phyloP scores from a whole-genome alignment of 176 grass and related monocot genomes.

The Rhynchospora breviuscula region DNA sequence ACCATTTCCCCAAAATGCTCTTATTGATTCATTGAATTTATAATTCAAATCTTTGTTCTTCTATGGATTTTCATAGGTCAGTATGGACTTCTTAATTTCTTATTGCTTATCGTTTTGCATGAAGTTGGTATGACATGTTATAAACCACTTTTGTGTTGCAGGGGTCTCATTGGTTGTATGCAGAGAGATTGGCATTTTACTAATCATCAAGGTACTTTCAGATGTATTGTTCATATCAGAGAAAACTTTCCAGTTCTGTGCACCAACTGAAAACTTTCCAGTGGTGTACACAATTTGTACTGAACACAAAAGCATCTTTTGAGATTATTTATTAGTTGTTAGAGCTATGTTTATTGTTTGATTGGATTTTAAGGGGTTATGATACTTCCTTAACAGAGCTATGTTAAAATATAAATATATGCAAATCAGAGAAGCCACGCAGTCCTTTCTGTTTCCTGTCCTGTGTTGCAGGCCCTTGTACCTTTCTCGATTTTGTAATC shows the following conservation, averaged over 20 bases:
- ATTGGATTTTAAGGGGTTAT: not conserved
- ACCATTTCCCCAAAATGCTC: slow-evolving; percentile 5
- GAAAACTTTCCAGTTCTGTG: not conserved
- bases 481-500: slow-evolving; percentile 59
- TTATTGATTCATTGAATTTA: slow-evolving; percentile 13
- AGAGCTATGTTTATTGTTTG: not conserved
- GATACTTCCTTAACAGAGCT: not conserved
- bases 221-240: not conserved
- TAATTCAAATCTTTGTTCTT: slow-evolving; percentile 33
- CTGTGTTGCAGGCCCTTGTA: slow-evolving; percentile 49
- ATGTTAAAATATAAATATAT: not conserved
- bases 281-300: not conserved
- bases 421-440: not conserved
- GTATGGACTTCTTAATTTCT: not conserved
- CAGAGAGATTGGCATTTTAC: slow-evolving; percentile 50
- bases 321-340: not conserved
- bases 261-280: not conserved
- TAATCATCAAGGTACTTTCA: slow-evolving; percentile 33
- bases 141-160: slow-evolving; percentile 27
- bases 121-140: slow-evolving; percentile 6
- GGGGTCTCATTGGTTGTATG: slow-evolving; percentile 41
- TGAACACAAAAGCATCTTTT: slow-evolving; percentile 1
- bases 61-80: not conserved
- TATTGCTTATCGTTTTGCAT: not conserved
- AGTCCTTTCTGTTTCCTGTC: not conserved